Percentiles rank a stretch among this genome's conserved stretches.
These are phyloP conservation scores for Zea luxurians DNA, from an alignment of 176 grass and related monocot species.

Conservation along the genomic window DNA sequence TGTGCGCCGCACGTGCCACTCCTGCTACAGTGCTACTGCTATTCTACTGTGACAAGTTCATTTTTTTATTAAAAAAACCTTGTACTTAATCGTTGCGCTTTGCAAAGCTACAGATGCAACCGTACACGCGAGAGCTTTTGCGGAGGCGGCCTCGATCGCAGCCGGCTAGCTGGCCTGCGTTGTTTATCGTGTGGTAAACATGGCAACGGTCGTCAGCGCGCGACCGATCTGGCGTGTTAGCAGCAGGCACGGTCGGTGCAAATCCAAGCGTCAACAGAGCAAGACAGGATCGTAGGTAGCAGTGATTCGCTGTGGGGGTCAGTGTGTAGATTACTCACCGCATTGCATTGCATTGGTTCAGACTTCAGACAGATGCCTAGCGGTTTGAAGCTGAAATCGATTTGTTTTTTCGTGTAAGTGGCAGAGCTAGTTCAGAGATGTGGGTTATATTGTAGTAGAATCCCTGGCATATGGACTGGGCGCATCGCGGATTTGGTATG, in stretches of 20 bases:
- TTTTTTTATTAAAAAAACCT: neutral
- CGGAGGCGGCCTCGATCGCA: too few species aligned
- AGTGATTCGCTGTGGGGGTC: neutral
- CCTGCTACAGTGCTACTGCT: neutral
- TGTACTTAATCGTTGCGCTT: too few species aligned
- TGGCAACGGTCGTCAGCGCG: neutral
- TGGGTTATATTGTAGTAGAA: too few species aligned
- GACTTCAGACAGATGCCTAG: neutral
- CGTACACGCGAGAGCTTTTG: conserved; percentile 3
- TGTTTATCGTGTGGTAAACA: neutral
- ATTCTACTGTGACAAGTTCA: neutral
- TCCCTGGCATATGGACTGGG: too few species aligned
- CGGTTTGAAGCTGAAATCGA: neutral
- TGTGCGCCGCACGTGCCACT: neutral
- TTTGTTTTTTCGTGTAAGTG: too few species aligned
- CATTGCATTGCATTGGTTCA: neutral
- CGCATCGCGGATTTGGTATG: too few species aligned
- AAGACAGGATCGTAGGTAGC: neutral
- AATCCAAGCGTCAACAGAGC: neutral
- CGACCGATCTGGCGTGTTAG: conserved; percentile 12
- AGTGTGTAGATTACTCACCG: too few species aligned
- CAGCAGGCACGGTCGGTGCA: neutral
- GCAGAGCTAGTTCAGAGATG: too few species aligned
- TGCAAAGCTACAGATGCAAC: neutral
- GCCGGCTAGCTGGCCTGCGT: neutral